phyloP scores from a whole-genome alignment of 2,329 filamentous ascomycete genomes.

The Plectosphaerella cucumerina region DNA sequence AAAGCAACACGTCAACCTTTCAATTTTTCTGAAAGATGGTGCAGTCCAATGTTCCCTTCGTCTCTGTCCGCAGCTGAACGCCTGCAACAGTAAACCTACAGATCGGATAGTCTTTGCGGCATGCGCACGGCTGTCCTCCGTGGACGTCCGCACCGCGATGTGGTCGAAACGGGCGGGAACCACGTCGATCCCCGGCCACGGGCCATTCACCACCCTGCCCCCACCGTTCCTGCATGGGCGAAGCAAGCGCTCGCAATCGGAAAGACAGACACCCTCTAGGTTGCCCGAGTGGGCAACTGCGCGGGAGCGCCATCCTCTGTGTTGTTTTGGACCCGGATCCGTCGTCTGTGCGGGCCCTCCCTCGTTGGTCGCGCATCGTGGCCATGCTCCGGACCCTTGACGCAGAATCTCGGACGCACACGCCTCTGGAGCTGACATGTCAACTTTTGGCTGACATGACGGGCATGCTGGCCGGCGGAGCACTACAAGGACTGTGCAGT shows the following conservation, averaged over 20 bases:
- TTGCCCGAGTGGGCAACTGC: no score
- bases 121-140: no score
- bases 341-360: background rate
- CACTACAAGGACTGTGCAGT: background rate
- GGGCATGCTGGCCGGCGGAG: no score
- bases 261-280: no score
- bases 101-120: no score
- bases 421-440: background rate
- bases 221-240: background rate
- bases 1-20: no score
- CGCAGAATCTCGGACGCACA: background rate
- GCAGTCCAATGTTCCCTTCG: no score
- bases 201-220: background rate
- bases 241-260: background rate
- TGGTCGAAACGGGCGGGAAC: no score
- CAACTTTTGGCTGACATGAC: background rate
- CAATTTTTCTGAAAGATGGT: no score
- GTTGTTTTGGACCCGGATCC: background rate
- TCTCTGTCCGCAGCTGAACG: no score
- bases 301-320: background rate
- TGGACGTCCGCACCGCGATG: no score
- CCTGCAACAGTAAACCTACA: no score
- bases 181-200: background rate
- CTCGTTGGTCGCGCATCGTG: background rate
- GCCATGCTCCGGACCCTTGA: background rate